Conservation (phyloP, 2,329 filamentous ascomycete genomes). For the Ophiocordyceps camponoti-leonardi region DNA sequence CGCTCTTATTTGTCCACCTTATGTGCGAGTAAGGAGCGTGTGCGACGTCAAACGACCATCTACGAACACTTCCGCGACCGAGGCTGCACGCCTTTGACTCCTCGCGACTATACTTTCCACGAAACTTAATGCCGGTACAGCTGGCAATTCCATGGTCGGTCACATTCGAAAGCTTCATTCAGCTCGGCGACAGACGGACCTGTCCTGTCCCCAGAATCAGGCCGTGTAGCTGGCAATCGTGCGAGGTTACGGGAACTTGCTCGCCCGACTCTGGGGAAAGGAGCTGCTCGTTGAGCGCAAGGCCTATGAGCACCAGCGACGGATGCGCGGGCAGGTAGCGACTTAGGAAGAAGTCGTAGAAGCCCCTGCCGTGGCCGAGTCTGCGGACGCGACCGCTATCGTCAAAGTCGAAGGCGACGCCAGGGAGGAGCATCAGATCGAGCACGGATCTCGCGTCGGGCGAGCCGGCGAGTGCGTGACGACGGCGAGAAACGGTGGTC, state of each 20-base stretch:
- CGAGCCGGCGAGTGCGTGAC: slow-evolving; percentile 54
- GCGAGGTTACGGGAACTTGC: slow-evolving; percentile 54
- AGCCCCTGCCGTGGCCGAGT: slow-evolving; percentile 87
- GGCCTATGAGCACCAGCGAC: slow-evolving; percentile 44
- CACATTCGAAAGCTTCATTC: too few species aligned
- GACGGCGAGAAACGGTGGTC: slow-evolving; percentile 45
- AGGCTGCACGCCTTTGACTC: too few species aligned
- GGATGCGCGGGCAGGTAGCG: slow-evolving; percentile 38
- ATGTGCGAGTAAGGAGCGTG: too few species aligned
- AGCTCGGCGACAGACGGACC: slow-evolving; percentile 18
- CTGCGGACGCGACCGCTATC: slow-evolving; percentile 42
- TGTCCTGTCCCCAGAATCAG: slow-evolving; percentile 56
- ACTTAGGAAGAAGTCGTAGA: slow-evolving; percentile 87
- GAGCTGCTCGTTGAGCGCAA: slow-evolving; percentile 77
- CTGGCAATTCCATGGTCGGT: too few species aligned
- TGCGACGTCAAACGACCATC: too few species aligned
- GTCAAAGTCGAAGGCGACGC: slow-evolving; percentile 71
- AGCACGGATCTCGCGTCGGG: slow-evolving; percentile 31
- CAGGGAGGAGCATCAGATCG: slow-evolving; percentile 81
- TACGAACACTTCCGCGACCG: too few species aligned
- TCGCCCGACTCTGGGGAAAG: slow-evolving; percentile 39
- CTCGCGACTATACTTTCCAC: too few species aligned
- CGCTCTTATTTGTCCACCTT: too few species aligned
- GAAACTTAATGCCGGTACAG: too few species aligned
- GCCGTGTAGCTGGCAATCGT: slow-evolving; percentile 69